Percentiles rank a stretch among this genome's conserved stretches.
phyloP scores from a whole-genome alignment of 2,329 filamentous ascomycete species.

The Zelopaecilomyces penicillatus region DNA sequence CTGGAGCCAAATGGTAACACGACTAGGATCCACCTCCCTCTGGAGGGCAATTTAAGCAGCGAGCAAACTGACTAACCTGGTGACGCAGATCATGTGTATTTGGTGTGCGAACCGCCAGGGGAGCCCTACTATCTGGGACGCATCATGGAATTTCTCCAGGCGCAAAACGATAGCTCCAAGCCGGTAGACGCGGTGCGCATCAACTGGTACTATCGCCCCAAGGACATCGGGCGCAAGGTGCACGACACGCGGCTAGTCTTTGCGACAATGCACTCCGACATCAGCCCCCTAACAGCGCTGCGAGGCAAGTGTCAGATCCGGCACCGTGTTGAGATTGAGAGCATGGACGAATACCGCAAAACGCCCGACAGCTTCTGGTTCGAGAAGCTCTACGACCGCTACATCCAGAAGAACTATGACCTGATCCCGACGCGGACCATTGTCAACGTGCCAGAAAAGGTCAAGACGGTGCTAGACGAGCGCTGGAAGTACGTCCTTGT shows the following conservation, averaged over 20 bases:
- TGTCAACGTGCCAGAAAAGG: constrained; percentile 90
- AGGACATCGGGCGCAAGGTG: constrained; percentile 88
- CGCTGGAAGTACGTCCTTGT: constrained; percentile 95
- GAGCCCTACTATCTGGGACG: constrained; percentile 96
- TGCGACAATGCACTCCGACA: constrained; percentile 97
- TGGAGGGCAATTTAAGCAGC: constrained; percentile 8
- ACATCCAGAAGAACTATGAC: constrained; percentile 97
- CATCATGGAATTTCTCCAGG: constrained; percentile 95
- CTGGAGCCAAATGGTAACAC: constrained; percentile 73
- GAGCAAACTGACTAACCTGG: constrained; percentile 21
- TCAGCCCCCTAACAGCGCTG: constrained; percentile 82
- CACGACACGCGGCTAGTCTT: constrained; percentile 87
- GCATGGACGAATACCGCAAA: constrained; percentile 77
- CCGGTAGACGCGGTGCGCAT: constrained; percentile 82
- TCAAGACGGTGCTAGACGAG: constrained; percentile 93
- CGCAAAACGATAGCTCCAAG: constrained; percentile 61
- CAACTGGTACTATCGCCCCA: constrained; percentile 97
- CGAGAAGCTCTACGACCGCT: constrained; percentile 94
- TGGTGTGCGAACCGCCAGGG: constrained; percentile 93
- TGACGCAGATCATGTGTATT: constrained; percentile 68
- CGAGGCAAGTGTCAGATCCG: constrained; percentile 88
- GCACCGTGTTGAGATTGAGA: constrained; percentile 78
- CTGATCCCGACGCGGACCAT: constrained; percentile 86
- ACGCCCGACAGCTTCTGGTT: constrained; percentile 89
- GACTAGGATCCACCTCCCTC: constrained; percentile 9